Conservation (phyloP, 176 grass and related monocot species). For the Aegilops speltoides region DNA sequence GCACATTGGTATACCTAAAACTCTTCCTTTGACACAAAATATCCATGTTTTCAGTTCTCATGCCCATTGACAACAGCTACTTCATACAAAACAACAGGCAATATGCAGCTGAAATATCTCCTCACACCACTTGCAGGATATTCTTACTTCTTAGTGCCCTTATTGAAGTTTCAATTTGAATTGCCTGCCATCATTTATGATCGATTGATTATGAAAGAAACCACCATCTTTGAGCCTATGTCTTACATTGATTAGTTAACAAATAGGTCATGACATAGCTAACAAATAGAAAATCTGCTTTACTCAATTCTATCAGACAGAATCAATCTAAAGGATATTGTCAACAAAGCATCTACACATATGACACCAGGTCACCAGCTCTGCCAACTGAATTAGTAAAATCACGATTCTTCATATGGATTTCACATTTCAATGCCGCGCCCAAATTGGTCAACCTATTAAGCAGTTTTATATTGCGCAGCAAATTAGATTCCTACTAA, state of each 20-base stretch:
- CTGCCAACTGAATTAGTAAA: not conserved
- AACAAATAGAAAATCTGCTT: not conserved
- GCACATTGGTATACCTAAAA: conserved; percentile 6
- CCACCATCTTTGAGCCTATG: not conserved
- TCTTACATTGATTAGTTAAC: too few species aligned
- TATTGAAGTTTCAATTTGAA: not conserved
- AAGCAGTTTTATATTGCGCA: not conserved
- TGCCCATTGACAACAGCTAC: not conserved
- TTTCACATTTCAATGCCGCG: not conserved
- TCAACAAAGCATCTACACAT: not conserved
- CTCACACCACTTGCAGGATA: not conserved
- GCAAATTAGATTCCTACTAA: not conserved
- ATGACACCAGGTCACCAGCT: not conserved
- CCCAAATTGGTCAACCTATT: not conserved
- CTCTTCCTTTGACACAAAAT: not conserved
- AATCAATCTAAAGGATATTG: not conserved
- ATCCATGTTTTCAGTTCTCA: not conserved
- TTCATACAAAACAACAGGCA: not conserved
- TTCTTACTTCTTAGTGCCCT: not conserved
- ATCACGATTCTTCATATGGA: not conserved
- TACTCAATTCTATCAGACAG: not conserved
- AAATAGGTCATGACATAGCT: too few species aligned
- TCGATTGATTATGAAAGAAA: not conserved
- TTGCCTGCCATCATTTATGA: not conserved
- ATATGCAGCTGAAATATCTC: not conserved